Base-by-base conservation (phyloP, 768 basidiomycete genomes). In the Rhizopogon vesiculosus region DNA sequence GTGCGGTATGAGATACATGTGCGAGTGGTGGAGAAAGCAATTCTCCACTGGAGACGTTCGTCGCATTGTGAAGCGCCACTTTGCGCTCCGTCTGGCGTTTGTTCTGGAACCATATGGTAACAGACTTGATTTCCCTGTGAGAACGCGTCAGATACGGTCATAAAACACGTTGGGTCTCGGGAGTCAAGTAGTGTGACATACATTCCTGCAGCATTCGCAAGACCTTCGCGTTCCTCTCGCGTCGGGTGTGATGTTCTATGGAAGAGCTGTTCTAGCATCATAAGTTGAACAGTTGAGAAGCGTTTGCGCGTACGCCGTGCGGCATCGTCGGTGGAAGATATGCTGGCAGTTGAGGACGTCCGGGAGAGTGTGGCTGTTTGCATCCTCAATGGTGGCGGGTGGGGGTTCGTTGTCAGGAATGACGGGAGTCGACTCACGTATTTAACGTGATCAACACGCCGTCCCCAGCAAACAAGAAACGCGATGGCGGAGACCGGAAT, bases 161-260 rank as follows among this genome's bases (percentile, higher is more conserved):
- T 28, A 53, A 40, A 41, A 49, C 42, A 52, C 25, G 19, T 29
- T 5, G 19, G 41, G 19, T n/a, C 15, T 15, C 7, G 22, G 16
- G 5, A 41, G 12, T 33, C 9, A 33, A 33, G 31, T 33, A 7
- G 31, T 33, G 31, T 16, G 56, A 61, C 85, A 66, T 70, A 89
- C 87, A 89, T 87, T 65, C 74, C 76, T 12, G 83, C 83, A 10
- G 81, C 73, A 42, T 68, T 75, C 8, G 86, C 86, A 42, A 87
- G 76, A 0, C 74, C 68, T 59, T 89, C 87, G 59, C 87, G 82
- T 59, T 89, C 83, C 57, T 84, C 84, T 38, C 87, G 80, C n/a
- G 85, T 85, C 5, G 87, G 87, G 64, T 89, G 87, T 0, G 86
- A 86, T 55, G 80, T 82, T 58, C 80, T 77, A 69, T 86, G 86